These are phyloP conservation scores for Coffea canephora DNA, from an alignment of 257 asterid genomes.

Conservation along the genomic window DNA sequence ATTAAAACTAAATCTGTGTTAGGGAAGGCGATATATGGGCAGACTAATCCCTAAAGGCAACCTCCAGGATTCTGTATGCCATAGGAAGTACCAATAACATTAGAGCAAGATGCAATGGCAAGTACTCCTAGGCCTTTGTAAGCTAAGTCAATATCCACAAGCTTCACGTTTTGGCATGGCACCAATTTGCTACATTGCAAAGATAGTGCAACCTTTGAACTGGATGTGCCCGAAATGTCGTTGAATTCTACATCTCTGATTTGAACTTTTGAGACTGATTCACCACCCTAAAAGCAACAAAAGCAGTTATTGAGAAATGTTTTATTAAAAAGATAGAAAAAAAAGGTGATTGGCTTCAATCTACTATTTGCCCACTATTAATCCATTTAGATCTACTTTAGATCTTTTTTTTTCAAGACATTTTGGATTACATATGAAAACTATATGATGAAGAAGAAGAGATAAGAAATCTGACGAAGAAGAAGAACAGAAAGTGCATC, in stretches of 20 bases:
- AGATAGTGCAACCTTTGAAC: slow-evolving; percentile 41
- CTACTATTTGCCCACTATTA: no score
- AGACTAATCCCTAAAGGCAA: slow-evolving; percentile 32
- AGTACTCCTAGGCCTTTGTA: slow-evolving; percentile 39
- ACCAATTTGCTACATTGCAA: slow-evolving; percentile 41
- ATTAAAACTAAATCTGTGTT: not conserved
- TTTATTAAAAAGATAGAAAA: no score
- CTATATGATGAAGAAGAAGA: no score
- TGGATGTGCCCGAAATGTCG: slow-evolving; percentile 57
- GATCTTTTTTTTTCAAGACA: no score
- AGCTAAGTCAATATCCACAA: slow-evolving; percentile 40
- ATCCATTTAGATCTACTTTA: no score
- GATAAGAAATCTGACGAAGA: no score
- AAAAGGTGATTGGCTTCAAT: no score
- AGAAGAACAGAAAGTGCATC: no score
- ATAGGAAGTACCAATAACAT: slow-evolving; percentile 43
- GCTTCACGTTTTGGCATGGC: slow-evolving; percentile 56
- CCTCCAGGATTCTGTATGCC: slow-evolving; percentile 52
- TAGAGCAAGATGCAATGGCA: slow-evolving; percentile 37
- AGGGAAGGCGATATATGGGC: not conserved
- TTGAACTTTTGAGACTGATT: slow-evolving; percentile 35
- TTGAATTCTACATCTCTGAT: slow-evolving; percentile 52
- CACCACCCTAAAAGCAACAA: slow-evolving; percentile 17
- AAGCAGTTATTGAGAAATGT: not conserved
- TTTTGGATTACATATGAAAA: no score